phyloP scores from a whole-genome alignment of 1,139 yeast species.

The Diutina scorzettiae region DNA sequence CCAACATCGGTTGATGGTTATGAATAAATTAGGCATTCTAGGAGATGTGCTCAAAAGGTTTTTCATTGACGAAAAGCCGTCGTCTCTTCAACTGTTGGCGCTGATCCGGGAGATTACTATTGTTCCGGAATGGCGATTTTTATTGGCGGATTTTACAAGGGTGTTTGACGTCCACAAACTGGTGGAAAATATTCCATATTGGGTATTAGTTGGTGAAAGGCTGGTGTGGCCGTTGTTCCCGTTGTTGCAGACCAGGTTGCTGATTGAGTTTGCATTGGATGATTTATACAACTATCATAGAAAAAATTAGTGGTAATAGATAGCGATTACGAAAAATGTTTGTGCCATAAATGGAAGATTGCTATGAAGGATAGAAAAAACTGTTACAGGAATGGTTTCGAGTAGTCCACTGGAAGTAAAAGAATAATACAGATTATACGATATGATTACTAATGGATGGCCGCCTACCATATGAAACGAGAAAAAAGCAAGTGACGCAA shows the following conservation, averaged over 20 bases:
- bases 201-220: conserved; percentile 85
- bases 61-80: conserved; percentile 82
- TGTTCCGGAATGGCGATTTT: conserved; percentile 72
- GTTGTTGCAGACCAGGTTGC: conserved; percentile 75
- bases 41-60: conserved; percentile 62
- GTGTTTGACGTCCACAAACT: conserved; percentile 65
- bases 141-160: conserved; percentile 56
- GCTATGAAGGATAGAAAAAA: too few relatives aligned
- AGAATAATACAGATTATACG: too few relatives aligned
- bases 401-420: too few relatives aligned
- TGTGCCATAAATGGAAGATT: too few relatives aligned
- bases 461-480: too few relatives aligned
- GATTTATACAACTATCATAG: conserved; percentile 49
- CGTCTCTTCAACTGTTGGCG: conserved; percentile 44
- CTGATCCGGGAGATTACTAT: conserved; percentile 64
- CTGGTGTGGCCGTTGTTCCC: conserved; percentile 93
- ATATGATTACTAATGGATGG: too few relatives aligned
- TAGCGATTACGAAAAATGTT: too few relatives aligned
- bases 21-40: conserved; percentile 69
- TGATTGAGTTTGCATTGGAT: conserved; percentile 82
- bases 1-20: conserved; percentile 70
- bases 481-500: too few relatives aligned
- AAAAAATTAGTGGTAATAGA: too few relatives aligned
- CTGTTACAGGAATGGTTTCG: too few relatives aligned
- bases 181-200: conserved; percentile 68